Percentiles rank a stretch among this genome's conserved stretches.
These are phyloP conservation scores for Debaryomyces udenii DNA, from an alignment of 1,139 yeast genomes.

Conservation along the genomic window DNA sequence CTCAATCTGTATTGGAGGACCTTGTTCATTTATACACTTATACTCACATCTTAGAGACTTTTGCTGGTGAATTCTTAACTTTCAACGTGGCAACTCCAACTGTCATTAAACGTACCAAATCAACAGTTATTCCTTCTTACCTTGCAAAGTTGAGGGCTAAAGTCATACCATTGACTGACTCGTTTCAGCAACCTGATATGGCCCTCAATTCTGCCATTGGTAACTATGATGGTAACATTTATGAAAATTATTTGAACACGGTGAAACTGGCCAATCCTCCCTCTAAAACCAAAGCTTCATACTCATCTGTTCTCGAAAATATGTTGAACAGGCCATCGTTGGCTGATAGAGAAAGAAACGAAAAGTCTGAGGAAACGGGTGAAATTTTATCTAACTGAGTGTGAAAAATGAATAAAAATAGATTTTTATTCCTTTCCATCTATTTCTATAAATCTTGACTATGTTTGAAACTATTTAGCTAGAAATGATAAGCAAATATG, in stretches of 20 bases:
- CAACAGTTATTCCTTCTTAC: conserved; percentile 35
- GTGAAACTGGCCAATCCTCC: conserved; percentile 45
- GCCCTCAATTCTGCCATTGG: conserved; percentile 48
- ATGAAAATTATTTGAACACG: conserved; percentile 46
- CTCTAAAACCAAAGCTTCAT: conserved; percentile 41
- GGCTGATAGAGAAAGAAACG: conserved; percentile 42
- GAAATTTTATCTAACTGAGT: too few relatives aligned
- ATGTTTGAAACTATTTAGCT: too few relatives aligned
- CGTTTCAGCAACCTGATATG: conserved; percentile 51
- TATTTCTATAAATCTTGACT: too few relatives aligned
- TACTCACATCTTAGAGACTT: conserved; percentile 69
- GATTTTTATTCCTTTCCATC: too few relatives aligned
- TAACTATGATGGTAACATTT: conserved; percentile 47
- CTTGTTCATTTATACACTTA: conserved; percentile 60
- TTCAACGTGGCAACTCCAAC: conserved; percentile 51
- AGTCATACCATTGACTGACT: conserved; percentile 48
- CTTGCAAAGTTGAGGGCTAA: conserved; percentile 46
- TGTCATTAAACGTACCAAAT: conserved; percentile 48
- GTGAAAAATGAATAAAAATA: too few relatives aligned
- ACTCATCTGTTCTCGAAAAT: conserved; percentile 35
- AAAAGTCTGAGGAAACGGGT: too few relatives aligned
- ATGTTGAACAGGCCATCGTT: conserved; percentile 44
- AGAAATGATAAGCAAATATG: too few relatives aligned
- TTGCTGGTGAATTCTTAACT: conserved; percentile 76
- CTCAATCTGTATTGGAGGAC: conserved; percentile 31